Conservation (phyloP, 75 land plant species). For the Azolla pinnata region DNA sequence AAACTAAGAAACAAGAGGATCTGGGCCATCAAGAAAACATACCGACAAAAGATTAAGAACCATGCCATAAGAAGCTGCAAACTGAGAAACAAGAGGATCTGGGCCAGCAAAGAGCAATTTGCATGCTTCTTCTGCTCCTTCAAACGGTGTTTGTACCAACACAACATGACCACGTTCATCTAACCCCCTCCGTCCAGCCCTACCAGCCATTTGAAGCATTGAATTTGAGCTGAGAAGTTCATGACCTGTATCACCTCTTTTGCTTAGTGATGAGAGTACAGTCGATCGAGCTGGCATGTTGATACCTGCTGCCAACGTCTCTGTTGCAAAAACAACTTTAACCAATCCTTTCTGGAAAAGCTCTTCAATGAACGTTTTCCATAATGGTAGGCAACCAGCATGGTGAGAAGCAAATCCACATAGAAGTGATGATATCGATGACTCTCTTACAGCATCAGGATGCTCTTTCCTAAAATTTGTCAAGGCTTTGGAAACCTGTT, state of each 20-base stretch:
- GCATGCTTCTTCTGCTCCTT: conserved; percentile 95
- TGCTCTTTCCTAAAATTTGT: conserved; percentile 46
- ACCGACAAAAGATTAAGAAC: conserved; percentile 88
- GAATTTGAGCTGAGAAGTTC: conserved; percentile 65
- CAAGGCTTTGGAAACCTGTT: conserved; percentile 64
- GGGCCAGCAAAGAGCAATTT: conserved; percentile 76
- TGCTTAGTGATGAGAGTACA: conserved; percentile 85
- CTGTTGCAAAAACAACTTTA: conserved; percentile 96
- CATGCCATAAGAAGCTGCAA: conserved; percentile 99
- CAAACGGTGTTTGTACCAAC: conserved; percentile 85
- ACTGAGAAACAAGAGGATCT: conserved; percentile 95
- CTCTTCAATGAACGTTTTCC: conserved; percentile 96
- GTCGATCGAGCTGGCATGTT: conserved; percentile 99
- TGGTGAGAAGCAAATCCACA: conserved; percentile 92
- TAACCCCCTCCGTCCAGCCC: conserved; percentile 94
- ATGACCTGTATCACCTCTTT: conserved; percentile 61
- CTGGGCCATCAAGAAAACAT: conserved; percentile 6
- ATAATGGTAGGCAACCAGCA: conserved; percentile 94
- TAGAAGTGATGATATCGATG: conserved; percentile 55
- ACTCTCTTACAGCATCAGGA: conserved; percentile 91
- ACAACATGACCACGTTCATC: conserved; percentile 86
- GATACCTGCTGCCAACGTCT: conserved; percentile 97
- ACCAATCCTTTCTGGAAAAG: conserved; percentile 81
- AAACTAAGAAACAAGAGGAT: background rate
- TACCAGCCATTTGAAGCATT: conserved; percentile 93